Conservation (phyloP, 495 filamentous ascomycete genomes). For the Platismatia glauca region DNA sequence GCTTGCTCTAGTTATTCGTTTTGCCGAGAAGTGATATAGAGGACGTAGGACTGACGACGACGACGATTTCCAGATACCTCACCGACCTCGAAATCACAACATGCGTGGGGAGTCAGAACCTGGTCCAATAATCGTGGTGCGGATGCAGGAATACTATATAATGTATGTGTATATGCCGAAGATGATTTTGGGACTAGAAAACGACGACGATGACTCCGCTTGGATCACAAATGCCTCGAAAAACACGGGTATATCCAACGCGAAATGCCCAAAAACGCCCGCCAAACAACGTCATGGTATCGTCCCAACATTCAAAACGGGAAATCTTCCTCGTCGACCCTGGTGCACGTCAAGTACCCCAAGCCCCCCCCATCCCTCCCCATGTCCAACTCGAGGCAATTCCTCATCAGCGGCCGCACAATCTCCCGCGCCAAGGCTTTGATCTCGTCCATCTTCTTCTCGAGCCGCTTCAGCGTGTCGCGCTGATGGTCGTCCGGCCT, state of each 20-base stretch:
- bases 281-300: not conserved
- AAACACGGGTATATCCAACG: not conserved
- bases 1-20: not conserved
- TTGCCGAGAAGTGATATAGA: not conserved
- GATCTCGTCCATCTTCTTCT: constrained; percentile 77
- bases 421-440: constrained; percentile 72
- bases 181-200: not conserved
- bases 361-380: constrained; percentile 32
- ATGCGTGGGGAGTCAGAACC: too few relatives aligned
- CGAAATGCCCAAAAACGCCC: not conserved
- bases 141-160: too few relatives aligned
- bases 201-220: not conserved
- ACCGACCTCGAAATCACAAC: too few relatives aligned
- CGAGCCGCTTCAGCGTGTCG: constrained; percentile 71
- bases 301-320: constrained; percentile 61
- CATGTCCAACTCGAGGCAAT: constrained; percentile 67
- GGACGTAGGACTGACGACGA: not conserved
- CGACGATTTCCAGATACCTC: too few relatives aligned
- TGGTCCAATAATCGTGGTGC: too few relatives aligned
- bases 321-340: constrained; percentile 65
- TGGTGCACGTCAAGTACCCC: constrained; percentile 71
- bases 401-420: constrained; percentile 79
- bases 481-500: constrained; percentile 59
- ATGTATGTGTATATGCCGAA: not conserved
- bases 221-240: not conserved